These are phyloP conservation scores for Yamadazyma blattariae DNA, from an alignment of 1,139 yeast species.

Conservation along the genomic window DNA sequence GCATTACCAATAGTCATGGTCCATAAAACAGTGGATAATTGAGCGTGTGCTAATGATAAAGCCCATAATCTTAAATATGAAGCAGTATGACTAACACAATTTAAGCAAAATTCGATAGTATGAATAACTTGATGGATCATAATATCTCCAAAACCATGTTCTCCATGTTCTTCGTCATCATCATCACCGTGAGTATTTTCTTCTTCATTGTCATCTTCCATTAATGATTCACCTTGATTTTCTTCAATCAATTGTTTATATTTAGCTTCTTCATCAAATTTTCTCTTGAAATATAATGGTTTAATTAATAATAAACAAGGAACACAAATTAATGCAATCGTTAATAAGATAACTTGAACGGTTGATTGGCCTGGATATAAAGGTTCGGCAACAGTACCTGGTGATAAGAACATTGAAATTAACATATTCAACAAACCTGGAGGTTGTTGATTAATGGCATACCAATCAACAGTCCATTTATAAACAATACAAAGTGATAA, in stretches of 20 bases:
- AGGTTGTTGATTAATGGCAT: conserved; percentile 62
- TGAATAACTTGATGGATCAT: conserved; percentile 80
- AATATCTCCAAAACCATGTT: conserved; percentile 65
- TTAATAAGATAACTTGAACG: conserved; percentile 57
- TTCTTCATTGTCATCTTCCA: conserved; percentile 14
- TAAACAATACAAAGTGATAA: conserved; percentile 67
- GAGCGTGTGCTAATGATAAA: conserved; percentile 74
- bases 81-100: conserved; percentile 78
- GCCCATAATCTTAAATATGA: conserved; percentile 81
- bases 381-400: conserved; percentile 68
- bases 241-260: conserved; percentile 28
- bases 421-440: conserved; percentile 81
- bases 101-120: conserved; percentile 75
- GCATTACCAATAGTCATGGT: conserved; percentile 69
- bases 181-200: conserved; percentile 37
- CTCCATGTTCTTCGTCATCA: conserved; percentile 53
- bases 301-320: conserved; percentile 73
- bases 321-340: conserved; percentile 67
- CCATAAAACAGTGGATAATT: conserved; percentile 73
- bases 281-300: conserved; percentile 52
- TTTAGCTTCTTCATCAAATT: conserved; percentile 40
- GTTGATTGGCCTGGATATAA: conserved; percentile 62
- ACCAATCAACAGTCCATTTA: conserved; percentile 82
- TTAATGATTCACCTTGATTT: conserved; percentile 24
- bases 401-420: conserved; percentile 76